A percentile compares a stretch with the other conserved stretches of the same genome.
phyloP scores from a whole-genome alignment of 1,139 yeast species.

The Scheffersomyces segobiensis region DNA sequence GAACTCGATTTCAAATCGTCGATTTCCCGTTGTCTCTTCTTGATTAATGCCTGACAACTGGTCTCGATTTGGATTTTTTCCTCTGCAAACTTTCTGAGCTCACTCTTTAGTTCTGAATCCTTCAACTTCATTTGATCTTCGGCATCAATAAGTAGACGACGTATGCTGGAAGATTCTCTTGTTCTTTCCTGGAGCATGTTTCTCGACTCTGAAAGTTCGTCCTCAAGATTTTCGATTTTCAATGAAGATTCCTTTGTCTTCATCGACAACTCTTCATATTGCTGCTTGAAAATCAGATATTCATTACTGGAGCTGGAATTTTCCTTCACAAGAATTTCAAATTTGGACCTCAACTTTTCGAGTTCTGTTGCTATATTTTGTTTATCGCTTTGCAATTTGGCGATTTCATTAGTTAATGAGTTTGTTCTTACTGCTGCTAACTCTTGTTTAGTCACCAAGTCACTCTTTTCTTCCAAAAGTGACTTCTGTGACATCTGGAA shows the following conservation, averaged over 20 bases:
- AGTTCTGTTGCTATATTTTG: conserved; percentile 52
- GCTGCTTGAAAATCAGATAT: conserved; percentile 61
- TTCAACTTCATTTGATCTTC: conserved; percentile 59
- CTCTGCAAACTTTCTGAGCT: conserved; percentile 41
- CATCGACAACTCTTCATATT: conserved; percentile 75
- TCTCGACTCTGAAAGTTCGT: conserved; percentile 75
- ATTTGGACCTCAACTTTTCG: conserved; percentile 52
- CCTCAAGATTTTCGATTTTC: conserved; percentile 69
- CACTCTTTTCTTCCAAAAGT: conserved; percentile 38
- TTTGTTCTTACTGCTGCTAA: conserved; percentile 36
- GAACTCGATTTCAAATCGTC: conserved; percentile 43
- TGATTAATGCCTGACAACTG: conserved; percentile 48
- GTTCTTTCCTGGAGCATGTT: conserved; percentile 75
- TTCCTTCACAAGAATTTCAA: conserved; percentile 47
- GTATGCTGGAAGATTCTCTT: conserved; percentile 72
- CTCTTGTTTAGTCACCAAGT: conserved; percentile 42
- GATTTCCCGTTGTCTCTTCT: conserved; percentile 51
- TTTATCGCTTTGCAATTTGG: conserved; percentile 50
- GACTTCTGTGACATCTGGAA: conserved; percentile 36
- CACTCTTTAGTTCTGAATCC: conserved; percentile 31
- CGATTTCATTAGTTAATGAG: conserved; percentile 22
- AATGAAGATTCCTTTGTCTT: conserved; percentile 64
- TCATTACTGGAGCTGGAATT: conserved; percentile 54
- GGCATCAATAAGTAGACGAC: conserved; percentile 66
- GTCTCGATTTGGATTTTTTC: conserved; percentile 62